Conservation (phyloP, 495 filamentous ascomycete genomes). For the Neurospora sp. region DNA sequence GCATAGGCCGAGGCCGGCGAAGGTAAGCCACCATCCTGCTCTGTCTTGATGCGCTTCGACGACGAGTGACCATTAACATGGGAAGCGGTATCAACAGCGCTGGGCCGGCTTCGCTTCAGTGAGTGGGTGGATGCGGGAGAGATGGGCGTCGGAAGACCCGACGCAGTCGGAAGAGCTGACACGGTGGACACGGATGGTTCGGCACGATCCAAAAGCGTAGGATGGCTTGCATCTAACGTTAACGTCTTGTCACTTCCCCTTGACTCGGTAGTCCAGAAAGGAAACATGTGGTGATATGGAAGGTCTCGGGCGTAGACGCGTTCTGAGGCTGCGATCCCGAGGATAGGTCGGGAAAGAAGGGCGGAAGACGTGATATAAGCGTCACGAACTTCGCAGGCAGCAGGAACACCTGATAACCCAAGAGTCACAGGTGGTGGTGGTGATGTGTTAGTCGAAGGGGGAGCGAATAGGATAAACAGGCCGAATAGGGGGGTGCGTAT, state of each 20-base stretch:
- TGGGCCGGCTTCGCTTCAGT: slow-evolving; percentile 28
- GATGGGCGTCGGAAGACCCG: slow-evolving; percentile 7
- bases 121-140: slow-evolving; percentile 12
- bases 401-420: background rate
- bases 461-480: slow-evolving; percentile 12
- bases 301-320: background rate
- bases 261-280: slow-evolving; percentile 39
- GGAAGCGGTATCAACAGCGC: slow-evolving; percentile 17
- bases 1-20: slow-evolving; percentile 21
- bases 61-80: slow-evolving; percentile 3
- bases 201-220: slow-evolving; percentile 8
- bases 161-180: slow-evolving; percentile 3
- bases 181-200: slow-evolving; percentile 4
- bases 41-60: slow-evolving; percentile 28
- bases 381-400: background rate
- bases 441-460: background rate
- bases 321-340: background rate
- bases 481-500: slow-evolving; percentile 9
- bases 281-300: slow-evolving; percentile 34
- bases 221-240: slow-evolving; percentile 5
- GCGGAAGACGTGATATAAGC: background rate
- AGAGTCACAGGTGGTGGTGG: background rate
- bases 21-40: slow-evolving; percentile 23
- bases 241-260: slow-evolving; percentile 37
- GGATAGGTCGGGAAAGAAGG: background rate